These are phyloP conservation scores for Mycena sanguinolenta DNA, from an alignment of 768 basidiomycete species.

Conservation along the genomic window DNA sequence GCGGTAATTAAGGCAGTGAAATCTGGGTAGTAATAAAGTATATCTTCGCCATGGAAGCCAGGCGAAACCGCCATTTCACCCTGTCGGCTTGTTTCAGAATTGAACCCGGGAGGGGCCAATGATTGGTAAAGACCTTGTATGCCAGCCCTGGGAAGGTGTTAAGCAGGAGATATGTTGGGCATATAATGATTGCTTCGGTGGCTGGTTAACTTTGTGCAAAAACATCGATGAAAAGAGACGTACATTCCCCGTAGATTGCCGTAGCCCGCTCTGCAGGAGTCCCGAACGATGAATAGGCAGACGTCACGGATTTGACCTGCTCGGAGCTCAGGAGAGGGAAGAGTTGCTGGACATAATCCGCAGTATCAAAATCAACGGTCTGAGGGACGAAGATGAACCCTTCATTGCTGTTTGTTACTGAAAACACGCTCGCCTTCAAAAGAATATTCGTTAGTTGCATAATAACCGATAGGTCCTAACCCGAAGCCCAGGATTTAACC, in stretches of 20 bases:
- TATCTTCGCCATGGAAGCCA: conserved; percentile 34
- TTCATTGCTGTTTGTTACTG: conserved; percentile 40
- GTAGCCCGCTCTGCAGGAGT: conserved; percentile 32
- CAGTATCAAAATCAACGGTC: conserved; percentile 8
- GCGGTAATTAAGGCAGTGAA: neutral
- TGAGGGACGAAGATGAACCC: conserved; percentile 39
- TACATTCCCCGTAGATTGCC: conserved; percentile 42
- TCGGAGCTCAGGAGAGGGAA: conserved; percentile 34
- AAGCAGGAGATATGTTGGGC: conserved; percentile 40
- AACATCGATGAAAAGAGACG: neutral
- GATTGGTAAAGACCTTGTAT: conserved; percentile 10
- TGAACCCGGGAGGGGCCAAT: neutral
- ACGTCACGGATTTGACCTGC: conserved; percentile 11
- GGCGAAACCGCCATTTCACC: conserved; percentile 41
- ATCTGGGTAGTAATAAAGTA: conserved; percentile 39
- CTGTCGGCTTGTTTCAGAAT: conserved; percentile 11
- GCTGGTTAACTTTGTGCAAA: too few relatives aligned
- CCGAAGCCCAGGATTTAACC: neutral
- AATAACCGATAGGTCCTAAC: too few relatives aligned
- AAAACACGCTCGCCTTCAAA: conserved; percentile 28
- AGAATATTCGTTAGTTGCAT: too few relatives aligned
- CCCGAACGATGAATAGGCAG: conserved; percentile 30
- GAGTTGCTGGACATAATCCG: conserved; percentile 35
- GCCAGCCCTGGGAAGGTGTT: conserved; percentile 7
- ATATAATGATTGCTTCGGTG: conserved; percentile 41